Percentiles rank a stretch among this genome's conserved stretches.
Conservation (phyloP, 805 yeast species). For the Grigorovia humatica region DNA sequence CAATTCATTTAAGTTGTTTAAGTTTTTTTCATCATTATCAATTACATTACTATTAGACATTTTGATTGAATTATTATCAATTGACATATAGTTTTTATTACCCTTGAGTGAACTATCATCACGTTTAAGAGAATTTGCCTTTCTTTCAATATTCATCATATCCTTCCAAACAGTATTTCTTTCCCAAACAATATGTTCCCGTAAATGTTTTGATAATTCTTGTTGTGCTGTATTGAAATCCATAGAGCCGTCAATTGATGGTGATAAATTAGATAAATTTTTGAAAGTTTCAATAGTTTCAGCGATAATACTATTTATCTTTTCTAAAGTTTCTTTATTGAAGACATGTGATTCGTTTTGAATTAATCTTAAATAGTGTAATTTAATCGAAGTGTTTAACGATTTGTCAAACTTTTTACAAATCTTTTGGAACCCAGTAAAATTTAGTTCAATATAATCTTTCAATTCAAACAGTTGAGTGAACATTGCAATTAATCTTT, state of each 20-base stretch:
- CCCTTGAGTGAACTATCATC: constrained; percentile 41
- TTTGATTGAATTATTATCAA: constrained; percentile 79
- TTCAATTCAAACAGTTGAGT: constrained; percentile 73
- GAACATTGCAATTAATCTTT: constrained; percentile 53
- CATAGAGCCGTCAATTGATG: constrained; percentile 1
- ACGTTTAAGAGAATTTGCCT: constrained; percentile 62
- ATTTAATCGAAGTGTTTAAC: constrained; percentile 48
- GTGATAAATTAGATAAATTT: constrained; percentile 24
- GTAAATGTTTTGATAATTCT: constrained; percentile 45
- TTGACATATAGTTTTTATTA: constrained; percentile 88
- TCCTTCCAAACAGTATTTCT: constrained; percentile 97
- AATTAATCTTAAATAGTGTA: constrained; percentile 43
- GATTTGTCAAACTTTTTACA: constrained; percentile 88
- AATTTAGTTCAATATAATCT: constrained; percentile 74
- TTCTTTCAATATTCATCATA: constrained; percentile 82
- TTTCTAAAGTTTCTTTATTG: constrained; percentile 34
- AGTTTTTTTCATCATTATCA: constrained; percentile 2
- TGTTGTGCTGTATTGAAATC: constrained; percentile 31
- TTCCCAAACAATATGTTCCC: constrained; percentile 96
- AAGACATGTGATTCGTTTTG: constrained; percentile 46
- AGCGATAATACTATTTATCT: constrained; percentile 45
- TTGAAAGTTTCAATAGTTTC: constrained; percentile 48
- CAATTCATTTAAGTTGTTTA: constrained; percentile 11
- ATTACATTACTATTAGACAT: constrained; percentile 35
- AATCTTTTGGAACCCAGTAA: constrained; percentile 82